Conservation (phyloP, 805 yeast species). For the Hagleromyces aurorensis region DNA sequence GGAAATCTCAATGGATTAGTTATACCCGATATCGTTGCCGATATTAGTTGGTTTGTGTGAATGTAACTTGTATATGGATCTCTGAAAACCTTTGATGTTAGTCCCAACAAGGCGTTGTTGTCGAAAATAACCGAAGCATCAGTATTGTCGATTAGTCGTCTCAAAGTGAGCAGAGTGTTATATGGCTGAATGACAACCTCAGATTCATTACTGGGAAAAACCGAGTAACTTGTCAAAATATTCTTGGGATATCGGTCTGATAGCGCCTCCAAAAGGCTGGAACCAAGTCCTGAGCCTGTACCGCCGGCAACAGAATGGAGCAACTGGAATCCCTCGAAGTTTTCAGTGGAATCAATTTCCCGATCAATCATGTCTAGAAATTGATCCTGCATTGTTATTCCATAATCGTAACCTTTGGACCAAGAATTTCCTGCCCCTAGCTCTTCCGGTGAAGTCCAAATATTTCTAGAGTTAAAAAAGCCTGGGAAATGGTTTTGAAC, state of each 20-base stretch:
- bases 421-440: conserved; percentile 95
- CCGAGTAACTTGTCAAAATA: conserved; percentile 73
- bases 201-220: conserved; percentile 73
- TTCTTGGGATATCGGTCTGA: conserved; percentile 80
- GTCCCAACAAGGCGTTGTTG: conserved; percentile 70
- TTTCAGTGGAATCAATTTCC: conserved; percentile 86
- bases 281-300: conserved; percentile 95
- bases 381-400: conserved; percentile 59
- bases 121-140: conserved; percentile 88
- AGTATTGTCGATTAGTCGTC: conserved; percentile 73
- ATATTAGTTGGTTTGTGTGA: conserved; percentile 77
- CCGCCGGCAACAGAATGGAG: conserved; percentile 97
- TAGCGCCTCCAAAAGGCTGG: conserved; percentile 65
- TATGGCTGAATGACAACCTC: conserved; percentile 99
- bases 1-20: conserved; percentile 90
- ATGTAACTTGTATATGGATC: conserved; percentile 56
- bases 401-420: conserved; percentile 84
- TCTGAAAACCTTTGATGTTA: conserved; percentile 57
- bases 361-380: conserved; percentile 77
- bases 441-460: conserved; percentile 73
- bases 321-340: conserved; percentile 82
- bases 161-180: conserved; percentile 75
- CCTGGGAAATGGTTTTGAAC: conserved; percentile 45
- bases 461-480: conserved; percentile 76
- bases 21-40: conserved; percentile 74